These are phyloP conservation scores for Rhizophagus clarus DNA, from an alignment of 192 early-diverging fungal genomes.

Conservation along the genomic window DNA sequence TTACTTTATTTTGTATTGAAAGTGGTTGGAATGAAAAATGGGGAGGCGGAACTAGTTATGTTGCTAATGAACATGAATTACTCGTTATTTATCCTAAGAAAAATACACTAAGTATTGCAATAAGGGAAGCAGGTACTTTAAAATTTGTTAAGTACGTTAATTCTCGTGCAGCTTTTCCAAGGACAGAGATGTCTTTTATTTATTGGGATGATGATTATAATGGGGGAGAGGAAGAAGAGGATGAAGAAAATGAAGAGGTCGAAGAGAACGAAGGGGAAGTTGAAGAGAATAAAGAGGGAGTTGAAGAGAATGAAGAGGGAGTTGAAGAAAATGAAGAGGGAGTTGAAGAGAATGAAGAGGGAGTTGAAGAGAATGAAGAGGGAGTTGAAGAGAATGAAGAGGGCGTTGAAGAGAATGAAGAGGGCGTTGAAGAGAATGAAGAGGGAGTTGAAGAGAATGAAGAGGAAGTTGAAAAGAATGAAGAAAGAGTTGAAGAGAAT, in stretches of 20 bases:
- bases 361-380: too few relatives aligned
- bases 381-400: too few relatives aligned
- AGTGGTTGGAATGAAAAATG: constrained; percentile 50
- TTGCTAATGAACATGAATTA: constrained; percentile 48
- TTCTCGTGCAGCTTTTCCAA: constrained; percentile 39
- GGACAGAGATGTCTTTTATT: constrained; percentile 46
- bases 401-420: constrained; percentile 23
- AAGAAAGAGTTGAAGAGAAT: too few relatives aligned
- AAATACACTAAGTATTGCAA: constrained; percentile 59
- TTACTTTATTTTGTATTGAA: constrained; percentile 42
- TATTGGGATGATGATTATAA: constrained; percentile 39
- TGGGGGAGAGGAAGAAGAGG: constrained; percentile 31
- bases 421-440: neutral
- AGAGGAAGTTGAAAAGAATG: too few relatives aligned
- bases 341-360: too few relatives aligned
- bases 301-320: too few relatives aligned
- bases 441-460: too few relatives aligned
- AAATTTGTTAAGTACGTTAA: constrained; percentile 62
- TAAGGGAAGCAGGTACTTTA: constrained; percentile 56
- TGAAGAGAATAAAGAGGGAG: too few relatives aligned
- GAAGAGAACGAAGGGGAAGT: neutral
- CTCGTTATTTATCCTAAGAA: constrained; percentile 48
- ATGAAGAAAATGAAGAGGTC: constrained; percentile 17
- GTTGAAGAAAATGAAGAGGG: too few relatives aligned
- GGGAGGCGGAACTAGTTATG: constrained; percentile 62